These are phyloP conservation scores for Metschnikowia peoriensis DNA, from an alignment of 805 yeast genomes.

Conservation along the genomic window DNA sequence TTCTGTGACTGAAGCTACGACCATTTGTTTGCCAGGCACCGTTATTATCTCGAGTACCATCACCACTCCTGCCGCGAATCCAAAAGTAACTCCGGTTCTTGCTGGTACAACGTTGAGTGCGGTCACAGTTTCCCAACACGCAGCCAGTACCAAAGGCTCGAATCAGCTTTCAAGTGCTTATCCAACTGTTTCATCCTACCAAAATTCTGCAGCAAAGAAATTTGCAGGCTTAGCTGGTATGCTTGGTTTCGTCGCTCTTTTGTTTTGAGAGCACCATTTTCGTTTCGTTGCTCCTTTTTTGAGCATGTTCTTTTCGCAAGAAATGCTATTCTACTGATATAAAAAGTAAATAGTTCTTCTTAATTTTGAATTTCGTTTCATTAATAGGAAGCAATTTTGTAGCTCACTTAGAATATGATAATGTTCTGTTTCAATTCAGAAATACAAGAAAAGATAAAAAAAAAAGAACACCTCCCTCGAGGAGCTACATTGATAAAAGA, in stretches of 20 bases:
- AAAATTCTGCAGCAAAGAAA: constrained; percentile 37
- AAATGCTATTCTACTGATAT: background rate
- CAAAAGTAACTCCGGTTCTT: background rate
- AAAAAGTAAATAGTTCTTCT: background rate
- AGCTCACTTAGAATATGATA: background rate
- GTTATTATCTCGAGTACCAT: constrained; percentile 18
- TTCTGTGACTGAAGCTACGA: constrained; percentile 29
- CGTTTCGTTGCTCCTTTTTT: background rate
- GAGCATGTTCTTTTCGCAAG: too few relatives aligned
- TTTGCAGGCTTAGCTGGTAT: constrained; percentile 19
- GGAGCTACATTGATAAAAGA: too few relatives aligned
- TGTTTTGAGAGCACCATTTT: constrained; percentile 2
- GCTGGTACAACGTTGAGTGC: background rate
- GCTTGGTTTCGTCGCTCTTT: constrained; percentile 13
- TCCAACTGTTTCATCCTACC: constrained; percentile 3
- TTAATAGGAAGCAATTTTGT: background rate
- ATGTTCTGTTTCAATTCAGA: background rate
- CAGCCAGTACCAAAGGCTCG: background rate
- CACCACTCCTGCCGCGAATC: background rate
- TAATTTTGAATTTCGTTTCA: background rate
- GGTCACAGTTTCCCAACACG: background rate
- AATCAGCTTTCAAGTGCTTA: background rate
- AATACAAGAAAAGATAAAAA: too few relatives aligned
- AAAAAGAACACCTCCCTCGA: too few relatives aligned
- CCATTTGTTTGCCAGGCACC: constrained; percentile 33